phyloP scores from a whole-genome alignment of 768 basidiomycete species.

The Rhizopogon roseolus region DNA sequence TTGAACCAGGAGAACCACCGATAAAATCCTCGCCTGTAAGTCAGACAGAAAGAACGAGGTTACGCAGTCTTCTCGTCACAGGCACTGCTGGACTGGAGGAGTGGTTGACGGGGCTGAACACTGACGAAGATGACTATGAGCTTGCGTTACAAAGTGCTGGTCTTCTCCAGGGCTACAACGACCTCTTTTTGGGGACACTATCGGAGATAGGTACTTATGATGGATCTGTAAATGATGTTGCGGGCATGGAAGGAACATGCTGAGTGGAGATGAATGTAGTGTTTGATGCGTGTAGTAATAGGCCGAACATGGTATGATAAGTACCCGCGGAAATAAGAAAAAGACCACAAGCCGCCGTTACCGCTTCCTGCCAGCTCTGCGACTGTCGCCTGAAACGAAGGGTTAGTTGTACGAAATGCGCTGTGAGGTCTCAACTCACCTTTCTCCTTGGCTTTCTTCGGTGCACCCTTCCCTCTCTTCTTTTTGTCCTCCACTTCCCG shows the following conservation, averaged over 20 bases:
- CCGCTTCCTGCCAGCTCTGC: slow-evolving; percentile 42
- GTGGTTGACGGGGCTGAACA: slow-evolving; percentile 45
- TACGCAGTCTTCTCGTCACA: slow-evolving; percentile 59
- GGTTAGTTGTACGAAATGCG: slow-evolving; percentile 1
- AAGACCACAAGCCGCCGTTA: slow-evolving; percentile 11
- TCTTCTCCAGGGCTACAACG: slow-evolving; percentile 57
- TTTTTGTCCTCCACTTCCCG: slow-evolving; percentile 65
- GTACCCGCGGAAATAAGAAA: background rate
- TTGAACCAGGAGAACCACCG: slow-evolving; percentile 14
- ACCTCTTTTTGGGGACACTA: slow-evolving; percentile 59
- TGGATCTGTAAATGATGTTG: slow-evolving; percentile 18
- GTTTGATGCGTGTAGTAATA: background rate
- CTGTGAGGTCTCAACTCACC: slow-evolving; percentile 35
- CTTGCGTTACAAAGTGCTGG: slow-evolving; percentile 45
- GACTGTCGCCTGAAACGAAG: slow-evolving; percentile 41
- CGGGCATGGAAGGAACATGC: slow-evolving; percentile 15
- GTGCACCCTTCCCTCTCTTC: slow-evolving; percentile 78
- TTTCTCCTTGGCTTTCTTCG: slow-evolving; percentile 71
- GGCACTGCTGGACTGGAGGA: slow-evolving; percentile 62
- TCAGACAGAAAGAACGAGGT: slow-evolving; percentile 69
- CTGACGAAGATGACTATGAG: slow-evolving; percentile 23
- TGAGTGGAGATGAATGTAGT: slow-evolving; percentile 7
- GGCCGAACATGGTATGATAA: background rate
- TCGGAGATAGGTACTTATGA: slow-evolving; percentile 49
- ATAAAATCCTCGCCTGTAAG: slow-evolving; percentile 46